Base-by-base conservation (phyloP, 768 basidiomycete genomes). In the Lanmaoa pseudosensibilis region DNA sequence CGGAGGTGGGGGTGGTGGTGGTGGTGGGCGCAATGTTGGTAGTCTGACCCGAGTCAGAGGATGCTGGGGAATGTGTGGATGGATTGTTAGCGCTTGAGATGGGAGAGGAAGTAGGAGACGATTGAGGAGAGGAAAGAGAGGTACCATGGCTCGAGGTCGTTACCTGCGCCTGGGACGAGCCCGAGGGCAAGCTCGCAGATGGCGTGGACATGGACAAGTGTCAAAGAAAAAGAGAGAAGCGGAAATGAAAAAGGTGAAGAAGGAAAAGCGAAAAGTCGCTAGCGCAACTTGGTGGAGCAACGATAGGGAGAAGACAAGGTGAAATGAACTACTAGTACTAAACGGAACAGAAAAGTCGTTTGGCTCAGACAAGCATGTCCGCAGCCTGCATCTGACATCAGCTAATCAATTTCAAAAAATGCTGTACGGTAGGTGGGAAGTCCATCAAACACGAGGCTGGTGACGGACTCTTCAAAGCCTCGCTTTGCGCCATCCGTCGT, bases 171-270 rank as follows among this genome's bases (percentile, higher is more conserved):
- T 34, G 13, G 33, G 62, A 52, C 19, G 44, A 41, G 23, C 52
- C 7, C 4, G 45, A 3, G 10, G 49, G 5, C 13, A 56, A 13
- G 50, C 32, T 46, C 44, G 23, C 2, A 4, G 55, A 2, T 1
- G 55, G 6, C 5, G 33, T 51, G 50, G 67, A 67, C 64, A 69
- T 66, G 57, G 50, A 54, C 41, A 21, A 13, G 19, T 34, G 44
- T 16, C 45, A 47, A 40, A 36, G 32, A 23, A 37, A 11, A 49
- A 27, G 8, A 33, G 23, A 19, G 27, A 52, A 44, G 13, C 2
- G 18, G 15, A 46, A 46, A 51, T 18, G 46, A 50, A 63, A 27
- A 45, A 5, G 25, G 25, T 7, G 40, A 47, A 51, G 15, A 10
- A 16, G 9, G 5, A 12, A 34, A 19, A 10, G 16, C 9, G 21